Base-by-base conservation (phyloP, 164 flowering plant species). In the Berberis vulgaris region DNA sequence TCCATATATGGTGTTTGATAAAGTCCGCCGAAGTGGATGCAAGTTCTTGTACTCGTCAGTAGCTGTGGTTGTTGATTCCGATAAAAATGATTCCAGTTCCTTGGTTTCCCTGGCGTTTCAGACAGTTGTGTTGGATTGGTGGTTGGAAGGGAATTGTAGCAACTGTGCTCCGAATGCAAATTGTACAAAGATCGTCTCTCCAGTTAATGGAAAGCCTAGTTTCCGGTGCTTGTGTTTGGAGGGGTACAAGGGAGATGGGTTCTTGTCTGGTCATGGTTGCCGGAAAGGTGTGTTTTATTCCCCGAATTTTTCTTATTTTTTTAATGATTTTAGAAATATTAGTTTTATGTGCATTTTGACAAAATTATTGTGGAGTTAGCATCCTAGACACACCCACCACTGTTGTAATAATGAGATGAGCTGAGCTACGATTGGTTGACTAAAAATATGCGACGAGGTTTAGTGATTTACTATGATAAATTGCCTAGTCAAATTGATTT, bases 191-290 rank as follows among this genome's bases (percentile, higher is more conserved):
- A 2, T 80, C 4, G 1, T 3, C 1, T 43, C 80, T 7, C 82
- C 84, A 12, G 43, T 11, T 0, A 44, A 54, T 9, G 64, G 76
- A 12, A n/a, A 7, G 49, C 38, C 12, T 2, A 84, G 84, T 5
- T 74, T 49, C 65, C 74, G 82, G 69, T 90, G 97, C 73, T 65
- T 45, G 11, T 90, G 97, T 67, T 4, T 9, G 4, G 72, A 78
- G 0, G 92, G 95, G 11, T 81, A 72, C 60, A 49, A 44, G 8
- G 97, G 97, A 3, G 95, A 90, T 68, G 97, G 97, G 4, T 90
- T 68, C 62, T 3, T 0, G 1, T 80, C 40, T 69, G 97, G 97
- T 2, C 1, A 11, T 1, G 86, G 88, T 44, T 90, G 95, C 81
- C 76, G 71, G 67, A 78, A 65, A 83, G 90, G 97, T 86, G 6